These are phyloP conservation scores for Trametes maxima DNA, from an alignment of 768 basidiomycete genomes.

Conservation along the genomic window DNA sequence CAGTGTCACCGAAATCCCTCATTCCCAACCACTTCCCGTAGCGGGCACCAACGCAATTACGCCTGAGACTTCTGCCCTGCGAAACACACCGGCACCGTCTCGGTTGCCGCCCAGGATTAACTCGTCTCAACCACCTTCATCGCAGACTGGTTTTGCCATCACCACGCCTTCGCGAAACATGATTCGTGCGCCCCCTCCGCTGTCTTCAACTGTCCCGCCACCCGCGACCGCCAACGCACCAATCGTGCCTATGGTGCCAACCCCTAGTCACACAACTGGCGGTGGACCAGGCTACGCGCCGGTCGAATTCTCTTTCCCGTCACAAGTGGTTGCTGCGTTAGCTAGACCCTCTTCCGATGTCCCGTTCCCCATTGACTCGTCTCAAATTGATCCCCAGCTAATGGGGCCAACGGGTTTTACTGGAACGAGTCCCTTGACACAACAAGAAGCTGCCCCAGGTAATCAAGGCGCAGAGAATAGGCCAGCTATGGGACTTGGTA, in stretches of 20 bases:
- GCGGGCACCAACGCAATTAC: too few species aligned
- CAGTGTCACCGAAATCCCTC: not conserved
- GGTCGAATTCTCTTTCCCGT: not conserved
- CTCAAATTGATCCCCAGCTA: conserved; percentile 23
- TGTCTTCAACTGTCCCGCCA: not conserved
- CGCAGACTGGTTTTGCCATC: not conserved
- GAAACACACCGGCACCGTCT: not conserved
- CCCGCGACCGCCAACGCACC: not conserved
- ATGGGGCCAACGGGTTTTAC: conserved; percentile 7
- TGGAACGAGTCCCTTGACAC: not conserved
- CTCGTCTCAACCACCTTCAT: not conserved
- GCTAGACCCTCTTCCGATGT: not conserved
- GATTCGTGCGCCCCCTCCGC: not conserved
- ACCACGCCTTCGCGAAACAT: conserved; percentile 1
- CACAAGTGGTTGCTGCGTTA: not conserved
- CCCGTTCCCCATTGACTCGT: conserved; percentile 8
- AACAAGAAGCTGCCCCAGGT: not conserved
- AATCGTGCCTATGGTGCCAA: not conserved
- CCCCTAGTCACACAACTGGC: not conserved
- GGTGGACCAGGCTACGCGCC: not conserved
- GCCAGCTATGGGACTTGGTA: not conserved
- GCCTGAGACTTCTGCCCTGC: not conserved
- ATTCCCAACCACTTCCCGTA: not conserved
- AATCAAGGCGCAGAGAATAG: not conserved
- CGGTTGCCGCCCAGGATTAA: conserved; percentile 13